These are phyloP conservation scores for Podila clonocystis DNA, from an alignment of 192 early-diverging fungal genomes.

Conservation along the genomic window DNA sequence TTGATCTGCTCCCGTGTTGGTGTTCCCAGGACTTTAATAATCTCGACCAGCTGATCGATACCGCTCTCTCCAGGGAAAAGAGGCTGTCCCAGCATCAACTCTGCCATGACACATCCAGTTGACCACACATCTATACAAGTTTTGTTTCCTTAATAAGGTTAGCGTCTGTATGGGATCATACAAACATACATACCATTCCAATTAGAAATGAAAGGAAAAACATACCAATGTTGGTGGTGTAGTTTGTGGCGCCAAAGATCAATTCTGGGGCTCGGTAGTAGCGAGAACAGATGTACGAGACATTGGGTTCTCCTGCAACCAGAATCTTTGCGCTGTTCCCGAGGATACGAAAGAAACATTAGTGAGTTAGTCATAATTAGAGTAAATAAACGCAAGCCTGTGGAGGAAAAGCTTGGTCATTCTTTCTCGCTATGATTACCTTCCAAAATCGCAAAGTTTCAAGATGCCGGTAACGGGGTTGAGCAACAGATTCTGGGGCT, in stretches of 20 bases:
- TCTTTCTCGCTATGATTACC: slow-evolving; percentile 22
- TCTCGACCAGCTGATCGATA: slow-evolving; percentile 98
- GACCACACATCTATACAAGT: slow-evolving; percentile 86
- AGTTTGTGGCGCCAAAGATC: slow-evolving; percentile 96
- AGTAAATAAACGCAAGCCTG: no score
- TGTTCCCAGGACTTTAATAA: slow-evolving; percentile 99
- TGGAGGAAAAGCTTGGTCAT: background rate
- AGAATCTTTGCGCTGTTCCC: slow-evolving; percentile 91
- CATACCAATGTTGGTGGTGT: slow-evolving; percentile 79
- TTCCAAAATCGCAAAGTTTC: slow-evolving; percentile 98
- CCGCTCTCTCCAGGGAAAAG: slow-evolving; percentile 98
- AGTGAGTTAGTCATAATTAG: background rate
- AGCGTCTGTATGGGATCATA: background rate
- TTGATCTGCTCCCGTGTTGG: slow-evolving; percentile 96
- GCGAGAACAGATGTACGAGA: slow-evolving; percentile 97
- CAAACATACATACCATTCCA: background rate
- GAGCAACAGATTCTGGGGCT: slow-evolving; percentile 97
- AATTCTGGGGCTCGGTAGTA: slow-evolving; percentile 98
- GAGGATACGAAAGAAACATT: background rate
- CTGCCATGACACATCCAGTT: slow-evolving; percentile 95
- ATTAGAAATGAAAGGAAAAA: background rate
- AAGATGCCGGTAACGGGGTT: slow-evolving; percentile 89
- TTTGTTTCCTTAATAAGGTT: no score
- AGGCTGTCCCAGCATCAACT: slow-evolving; percentile 93
- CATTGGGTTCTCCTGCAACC: slow-evolving; percentile 95